phyloP scores from a whole-genome alignment of 169 alveolate genomes.

The Cryptosporidium baileyi region DNA sequence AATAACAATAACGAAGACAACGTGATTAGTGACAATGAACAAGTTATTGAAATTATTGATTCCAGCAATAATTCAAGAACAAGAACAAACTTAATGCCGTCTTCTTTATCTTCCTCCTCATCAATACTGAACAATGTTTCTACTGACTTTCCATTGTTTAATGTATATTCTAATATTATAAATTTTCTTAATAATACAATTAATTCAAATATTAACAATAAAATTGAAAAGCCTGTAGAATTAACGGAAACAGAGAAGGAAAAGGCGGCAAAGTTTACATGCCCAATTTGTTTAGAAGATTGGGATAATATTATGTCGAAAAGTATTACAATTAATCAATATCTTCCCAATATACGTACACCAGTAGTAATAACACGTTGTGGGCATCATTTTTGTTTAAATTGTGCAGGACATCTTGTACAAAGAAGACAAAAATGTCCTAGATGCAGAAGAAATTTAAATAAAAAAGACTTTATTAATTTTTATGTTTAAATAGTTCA shows the following conservation, averaged over 20 bases:
- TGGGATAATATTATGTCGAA: slow-evolving; percentile 64
- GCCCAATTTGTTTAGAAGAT: slow-evolving; percentile 65
- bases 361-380: slow-evolving; percentile 67
- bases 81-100: not conserved
- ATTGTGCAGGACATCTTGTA: slow-evolving; percentile 60
- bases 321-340: not conserved
- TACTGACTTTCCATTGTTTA: slow-evolving; percentile 24
- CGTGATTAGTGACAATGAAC: slow-evolving; percentile 12
- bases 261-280: slow-evolving; percentile 63
- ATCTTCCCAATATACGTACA: slow-evolving; percentile 48
- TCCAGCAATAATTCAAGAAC: not conserved
- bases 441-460: slow-evolving; percentile 30
- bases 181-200: slow-evolving; percentile 36
- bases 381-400: slow-evolving; percentile 61
- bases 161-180: slow-evolving; percentile 28
- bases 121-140: not conserved
- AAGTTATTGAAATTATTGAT: slow-evolving; percentile 36
- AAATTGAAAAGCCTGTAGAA: slow-evolving; percentile 23
- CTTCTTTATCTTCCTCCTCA: slow-evolving; percentile 2
- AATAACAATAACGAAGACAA: not conserved
- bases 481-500: not conserved
- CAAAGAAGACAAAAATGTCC: slow-evolving; percentile 69
- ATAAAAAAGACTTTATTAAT: slow-evolving; percentile 40
- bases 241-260: slow-evolving; percentile 58
- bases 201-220: not conserved